phyloP scores from a whole-genome alignment of 192 early-diverging fungal genomes.

The Umbelopsis vinacea region DNA sequence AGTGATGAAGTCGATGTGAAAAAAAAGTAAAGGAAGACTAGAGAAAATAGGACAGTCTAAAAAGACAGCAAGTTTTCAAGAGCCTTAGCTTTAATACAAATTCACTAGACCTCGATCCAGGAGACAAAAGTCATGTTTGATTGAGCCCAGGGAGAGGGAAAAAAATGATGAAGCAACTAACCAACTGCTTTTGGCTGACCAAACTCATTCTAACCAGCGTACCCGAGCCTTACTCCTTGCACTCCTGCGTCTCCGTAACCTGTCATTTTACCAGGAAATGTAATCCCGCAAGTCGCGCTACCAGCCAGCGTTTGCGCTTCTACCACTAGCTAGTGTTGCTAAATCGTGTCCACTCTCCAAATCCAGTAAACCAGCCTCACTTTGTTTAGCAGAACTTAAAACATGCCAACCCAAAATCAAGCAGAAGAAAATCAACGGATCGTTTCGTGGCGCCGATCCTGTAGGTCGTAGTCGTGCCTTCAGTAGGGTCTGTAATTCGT shows the following conservation, averaged over 20 bases:
- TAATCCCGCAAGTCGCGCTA: not conserved
- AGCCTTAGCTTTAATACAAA: not conserved
- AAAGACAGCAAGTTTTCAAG: not conserved
- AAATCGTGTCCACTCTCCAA: too few relatives aligned
- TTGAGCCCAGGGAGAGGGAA: not conserved
- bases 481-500: too few relatives aligned
- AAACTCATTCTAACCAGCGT: not conserved
- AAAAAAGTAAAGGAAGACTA: not conserved
- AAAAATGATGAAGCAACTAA: not conserved
- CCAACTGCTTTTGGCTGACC: not conserved
- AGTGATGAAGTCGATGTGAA: not conserved
- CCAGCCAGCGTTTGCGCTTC: too few relatives aligned
- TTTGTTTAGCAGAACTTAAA: too few relatives aligned
- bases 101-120: constrained; percentile 6
- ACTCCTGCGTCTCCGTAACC: constrained; percentile 15
- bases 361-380: too few relatives aligned
- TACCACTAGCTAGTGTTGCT: too few relatives aligned
- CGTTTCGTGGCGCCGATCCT: too few relatives aligned
- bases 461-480: too few relatives aligned
- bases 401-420: too few relatives aligned
- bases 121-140: constrained; percentile 4
- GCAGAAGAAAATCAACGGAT: too few relatives aligned
- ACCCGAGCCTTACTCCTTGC: constrained; percentile 16
- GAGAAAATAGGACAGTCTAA: not conserved
- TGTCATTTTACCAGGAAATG: constrained; percentile 2